These are phyloP conservation scores for Lachnellula suecica DNA, from an alignment of 2,329 filamentous ascomycete species.

Conservation along the genomic window DNA sequence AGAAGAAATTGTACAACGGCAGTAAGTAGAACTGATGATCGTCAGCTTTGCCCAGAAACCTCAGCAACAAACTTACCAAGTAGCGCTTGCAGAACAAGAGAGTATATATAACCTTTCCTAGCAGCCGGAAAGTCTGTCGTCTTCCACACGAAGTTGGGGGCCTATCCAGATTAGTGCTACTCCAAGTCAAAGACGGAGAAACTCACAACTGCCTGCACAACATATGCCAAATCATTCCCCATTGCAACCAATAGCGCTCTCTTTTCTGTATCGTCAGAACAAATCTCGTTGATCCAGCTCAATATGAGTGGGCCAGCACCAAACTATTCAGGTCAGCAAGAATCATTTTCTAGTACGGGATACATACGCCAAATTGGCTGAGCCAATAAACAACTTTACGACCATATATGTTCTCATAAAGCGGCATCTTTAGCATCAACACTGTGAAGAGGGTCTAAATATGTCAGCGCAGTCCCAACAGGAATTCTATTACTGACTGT, in stretches of 20 bases:
- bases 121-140: conserved; percentile 39
- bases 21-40: conserved; percentile 27
- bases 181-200: neutral
- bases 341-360: neutral
- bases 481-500: conserved; percentile 25
- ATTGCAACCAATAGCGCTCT: conserved; percentile 61
- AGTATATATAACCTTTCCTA: conserved; percentile 37
- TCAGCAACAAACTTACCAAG: conserved; percentile 30
- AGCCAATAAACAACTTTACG: conserved; percentile 40
- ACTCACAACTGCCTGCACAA: conserved; percentile 55
- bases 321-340: conserved; percentile 17
- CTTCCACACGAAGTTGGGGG: conserved; percentile 43
- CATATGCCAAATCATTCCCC: conserved; percentile 71
- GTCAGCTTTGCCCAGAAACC: neutral
- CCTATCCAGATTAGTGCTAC: conserved; percentile 14
- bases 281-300: conserved; percentile 55
- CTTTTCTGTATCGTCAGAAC: conserved; percentile 59
- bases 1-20: conserved; percentile 32
- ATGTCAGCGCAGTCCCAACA: too few species aligned
- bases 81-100: conserved; percentile 34
- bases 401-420: conserved; percentile 36
- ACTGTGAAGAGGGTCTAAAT: conserved; percentile 35
- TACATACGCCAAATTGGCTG: conserved; percentile 34
- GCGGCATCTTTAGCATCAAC: conserved; percentile 36
- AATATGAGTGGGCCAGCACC: conserved; percentile 39